These are phyloP conservation scores for Malus hybrid DNA, from an alignment of 331 rosid species.

Conservation along the genomic window DNA sequence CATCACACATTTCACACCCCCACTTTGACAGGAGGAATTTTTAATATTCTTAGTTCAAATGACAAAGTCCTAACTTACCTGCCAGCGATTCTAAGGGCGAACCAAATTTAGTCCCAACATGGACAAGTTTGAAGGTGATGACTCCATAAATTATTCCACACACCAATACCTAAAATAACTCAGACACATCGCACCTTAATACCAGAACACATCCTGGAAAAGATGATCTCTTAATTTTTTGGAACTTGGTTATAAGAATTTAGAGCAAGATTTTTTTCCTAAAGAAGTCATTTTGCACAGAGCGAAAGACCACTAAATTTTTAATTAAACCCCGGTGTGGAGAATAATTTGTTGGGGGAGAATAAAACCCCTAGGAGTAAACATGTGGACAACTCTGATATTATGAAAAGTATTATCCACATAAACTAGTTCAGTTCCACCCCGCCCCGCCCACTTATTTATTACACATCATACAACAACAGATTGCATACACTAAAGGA, in stretches of 20 bases:
- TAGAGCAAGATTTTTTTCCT: background rate
- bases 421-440: background rate
- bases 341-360: background rate
- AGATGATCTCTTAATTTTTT: no score
- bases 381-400: background rate
- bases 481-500: background rate
- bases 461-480: background rate
- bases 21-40: background rate
- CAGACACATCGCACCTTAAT: background rate
- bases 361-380: background rate
- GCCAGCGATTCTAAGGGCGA: background rate
- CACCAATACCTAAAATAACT: background rate
- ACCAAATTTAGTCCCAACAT: background rate
- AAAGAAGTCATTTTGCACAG: background rate
- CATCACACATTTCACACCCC: background rate
- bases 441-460: background rate
- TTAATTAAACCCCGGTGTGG: background rate
- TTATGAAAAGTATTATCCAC: background rate
- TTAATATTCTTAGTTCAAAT: background rate
- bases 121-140: background rate
- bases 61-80: background rate
- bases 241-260: background rate
- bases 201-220: background rate
- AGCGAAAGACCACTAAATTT: background rate
- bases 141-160: background rate